Conservation (phyloP, 257 asterid species). For the Euphrasia confusa region DNA sequence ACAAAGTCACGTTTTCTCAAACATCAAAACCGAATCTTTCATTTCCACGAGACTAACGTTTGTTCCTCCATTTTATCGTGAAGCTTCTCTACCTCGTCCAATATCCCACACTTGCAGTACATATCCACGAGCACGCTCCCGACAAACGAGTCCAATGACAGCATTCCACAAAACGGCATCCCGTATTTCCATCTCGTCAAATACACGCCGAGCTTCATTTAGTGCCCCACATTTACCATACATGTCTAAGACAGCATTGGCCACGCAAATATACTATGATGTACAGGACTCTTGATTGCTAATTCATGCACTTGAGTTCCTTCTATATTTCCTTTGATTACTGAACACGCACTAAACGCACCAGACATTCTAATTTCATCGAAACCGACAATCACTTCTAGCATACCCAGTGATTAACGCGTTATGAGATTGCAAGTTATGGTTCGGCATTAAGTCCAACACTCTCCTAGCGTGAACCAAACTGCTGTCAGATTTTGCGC, state of each 20-base stretch:
- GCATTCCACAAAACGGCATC: constrained; percentile 93
- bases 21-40: constrained; percentile 63
- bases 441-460: constrained; percentile 49
- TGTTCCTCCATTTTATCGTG: constrained; percentile 53
- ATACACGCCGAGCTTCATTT: constrained; percentile 50
- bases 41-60: constrained; percentile 71
- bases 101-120: constrained; percentile 76
- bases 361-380: constrained; percentile 79
- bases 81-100: constrained; percentile 84
- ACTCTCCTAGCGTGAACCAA: constrained; percentile 52
- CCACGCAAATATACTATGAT: constrained; percentile 54
- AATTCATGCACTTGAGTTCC: constrained; percentile 73
- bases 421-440: constrained; percentile 68
- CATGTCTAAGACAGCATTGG: constrained; percentile 79
- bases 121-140: constrained; percentile 80
- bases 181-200: constrained; percentile 61
- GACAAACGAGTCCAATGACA: constrained; percentile 59
- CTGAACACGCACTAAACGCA: constrained; percentile 69
- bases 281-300: constrained; percentile 54
- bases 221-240: constrained; percentile 77
- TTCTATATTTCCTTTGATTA: constrained; percentile 40
- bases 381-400: constrained; percentile 65
- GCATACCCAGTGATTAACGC: constrained; percentile 71
- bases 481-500: constrained; percentile 53
- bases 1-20: constrained; percentile 69